These are phyloP conservation scores for Fragilariopsis cylindrus DNA, from an alignment of 108 stramenopile genomes.

Conservation along the genomic window DNA sequence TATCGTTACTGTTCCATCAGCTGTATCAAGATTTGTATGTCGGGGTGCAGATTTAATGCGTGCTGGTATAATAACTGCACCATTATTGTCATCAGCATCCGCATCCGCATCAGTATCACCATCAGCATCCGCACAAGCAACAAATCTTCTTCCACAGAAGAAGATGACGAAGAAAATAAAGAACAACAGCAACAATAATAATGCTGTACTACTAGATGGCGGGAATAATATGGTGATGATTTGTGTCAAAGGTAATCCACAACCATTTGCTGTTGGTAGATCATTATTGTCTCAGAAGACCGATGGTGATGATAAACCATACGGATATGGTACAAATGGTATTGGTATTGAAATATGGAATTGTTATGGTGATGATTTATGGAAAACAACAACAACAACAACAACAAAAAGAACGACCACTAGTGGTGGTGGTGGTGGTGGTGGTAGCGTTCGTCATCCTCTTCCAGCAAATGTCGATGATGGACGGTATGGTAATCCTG, in stretches of 20 bases:
- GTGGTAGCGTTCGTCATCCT: constrained; percentile 20
- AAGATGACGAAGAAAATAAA: not conserved
- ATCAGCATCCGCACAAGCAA: no score
- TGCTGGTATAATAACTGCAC: constrained; percentile 64
- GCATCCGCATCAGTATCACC: no score
- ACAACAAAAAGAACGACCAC: not conserved
- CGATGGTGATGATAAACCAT: not conserved
- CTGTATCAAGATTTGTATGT: constrained; percentile 75
- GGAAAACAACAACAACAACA: constrained; percentile 42
- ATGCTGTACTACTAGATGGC: not conserved
- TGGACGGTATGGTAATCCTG: constrained; percentile 81
- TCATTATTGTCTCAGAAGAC: constrained; percentile 15
- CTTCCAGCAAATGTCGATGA: constrained; percentile 26
- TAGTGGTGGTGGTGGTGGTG: constrained; percentile 22
- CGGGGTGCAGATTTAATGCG: constrained; percentile 86
- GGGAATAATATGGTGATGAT: constrained; percentile 47
- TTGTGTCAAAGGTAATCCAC: constrained; percentile 62
- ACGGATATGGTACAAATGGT: constrained; percentile 67
- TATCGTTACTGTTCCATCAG: constrained; percentile 36
- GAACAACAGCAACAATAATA: constrained; percentile 20
- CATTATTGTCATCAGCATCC: not conserved
- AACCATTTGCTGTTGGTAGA: constrained; percentile 71
- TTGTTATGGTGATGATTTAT: constrained; percentile 87
- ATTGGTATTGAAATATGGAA: constrained; percentile 64
- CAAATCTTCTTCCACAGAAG: not conserved